Evolutionary conservation across 1,284 basidiomycete genomes (phyloP).

Genomic region (Psilocybe mexicana): DNA sequence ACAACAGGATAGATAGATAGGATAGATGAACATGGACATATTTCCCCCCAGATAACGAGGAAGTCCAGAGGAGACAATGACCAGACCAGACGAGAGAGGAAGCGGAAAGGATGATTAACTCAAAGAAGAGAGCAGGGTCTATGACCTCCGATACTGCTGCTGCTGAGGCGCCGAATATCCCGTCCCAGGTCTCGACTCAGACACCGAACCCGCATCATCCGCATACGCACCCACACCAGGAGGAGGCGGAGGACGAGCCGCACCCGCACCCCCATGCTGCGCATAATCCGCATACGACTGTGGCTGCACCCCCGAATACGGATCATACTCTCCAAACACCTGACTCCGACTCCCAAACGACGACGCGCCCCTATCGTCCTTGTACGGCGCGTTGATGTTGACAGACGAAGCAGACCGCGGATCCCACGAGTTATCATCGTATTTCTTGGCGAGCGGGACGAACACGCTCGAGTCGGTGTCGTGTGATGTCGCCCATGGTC

Average conservation of each 20-base stretch:
- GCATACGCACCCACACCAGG: not conserved
- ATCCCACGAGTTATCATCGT: constrained; percentile 15
- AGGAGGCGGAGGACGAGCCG: no score
- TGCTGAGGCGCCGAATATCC: not conserved
- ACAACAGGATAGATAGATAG: no score
- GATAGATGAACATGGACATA: no score
- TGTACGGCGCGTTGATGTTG: constrained; percentile 18
- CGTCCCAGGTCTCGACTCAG: not conserved
- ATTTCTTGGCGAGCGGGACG: constrained; percentile 12
- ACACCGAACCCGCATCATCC: not conserved
- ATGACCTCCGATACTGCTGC: not conserved
- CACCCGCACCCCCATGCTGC: not conserved
- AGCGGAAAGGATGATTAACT: no score
- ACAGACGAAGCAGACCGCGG: constrained; percentile 8
- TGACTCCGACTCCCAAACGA: constrained; percentile 13
- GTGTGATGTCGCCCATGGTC: constrained; percentile 1
- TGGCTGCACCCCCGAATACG: constrained; percentile 11
- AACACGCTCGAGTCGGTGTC: constrained; percentile 16
- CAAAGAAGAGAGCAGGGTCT: not conserved
- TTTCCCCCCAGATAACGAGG: no score
- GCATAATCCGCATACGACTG: not conserved
- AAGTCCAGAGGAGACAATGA: no score
- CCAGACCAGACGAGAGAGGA: no score
- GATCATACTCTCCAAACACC: constrained; percentile 11
- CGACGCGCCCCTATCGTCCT: constrained; percentile 7